Evolutionary conservation across 306 rosid species (phyloP), one percentile per base, ranked within the genome.

Genomic region (Heteromeles arbutifolia): DNA sequence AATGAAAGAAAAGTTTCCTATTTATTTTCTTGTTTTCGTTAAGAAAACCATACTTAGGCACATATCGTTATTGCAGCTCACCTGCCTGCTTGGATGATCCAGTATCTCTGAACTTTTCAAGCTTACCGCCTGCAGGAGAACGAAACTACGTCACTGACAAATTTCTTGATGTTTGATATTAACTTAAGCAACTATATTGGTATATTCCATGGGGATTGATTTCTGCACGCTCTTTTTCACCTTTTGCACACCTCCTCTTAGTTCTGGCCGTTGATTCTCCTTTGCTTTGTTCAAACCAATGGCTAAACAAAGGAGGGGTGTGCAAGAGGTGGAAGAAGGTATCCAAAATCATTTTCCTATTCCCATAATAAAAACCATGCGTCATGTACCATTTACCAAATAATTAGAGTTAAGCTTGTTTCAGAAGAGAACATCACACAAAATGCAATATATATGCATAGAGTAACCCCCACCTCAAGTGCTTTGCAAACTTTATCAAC

Each of bases 401-500:
- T 28, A 69, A 61, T 52, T 77, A 72, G 11, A 80, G n/a, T 61
- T 7, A 17, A 24, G 73, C 31, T 12, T 69, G 39, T 41, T 67
- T 67, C 13, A 41, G 12, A 67, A 34, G 11, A 65, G 17, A 67
- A 44, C 17, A 73, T 73, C 15, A 14, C 15, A 28, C 18, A 48
- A 26, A 29, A 70, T 24, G 52, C 22, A 75, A 64, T 37, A 65
- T 21, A 39, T 37, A 26, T 70, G 65, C 62, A 48, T n/a, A 73
- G 74, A 70, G 74, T 32, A 76, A 80, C 63, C 26, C 91, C 44
- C 84, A 91, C 98, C 97, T 93, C 88, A 73, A 93, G 97, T 73
- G 98, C 98, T 86, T 91, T 93, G 84, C 98, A 91, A 73, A 91
- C 80, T 86, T 87, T 90, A 68, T 93, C 92, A 75, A 90, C 94